Conservation (phyloP, 192 early-diverging fungal species). For the Linnemannia schmuckeri region DNA sequence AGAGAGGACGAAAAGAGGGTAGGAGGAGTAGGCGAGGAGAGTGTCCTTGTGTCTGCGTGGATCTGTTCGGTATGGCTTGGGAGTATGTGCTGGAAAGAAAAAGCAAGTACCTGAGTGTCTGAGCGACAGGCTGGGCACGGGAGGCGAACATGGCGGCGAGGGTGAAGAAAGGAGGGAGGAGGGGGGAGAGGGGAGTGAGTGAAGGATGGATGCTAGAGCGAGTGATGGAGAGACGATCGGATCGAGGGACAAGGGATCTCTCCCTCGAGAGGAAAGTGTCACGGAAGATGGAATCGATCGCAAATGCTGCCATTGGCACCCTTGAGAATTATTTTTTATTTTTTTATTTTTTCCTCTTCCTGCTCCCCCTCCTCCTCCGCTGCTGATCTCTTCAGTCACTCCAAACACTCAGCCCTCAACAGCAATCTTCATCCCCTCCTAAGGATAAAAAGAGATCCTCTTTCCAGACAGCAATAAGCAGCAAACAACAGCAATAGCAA, state of each 20-base stretch:
- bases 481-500: not conserved
- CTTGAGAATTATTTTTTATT: not conserved
- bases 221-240: not conserved
- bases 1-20: too few species aligned
- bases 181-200: conserved; percentile 10
- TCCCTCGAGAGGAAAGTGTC: not conserved
- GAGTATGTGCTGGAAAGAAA: not conserved
- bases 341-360: not conserved
- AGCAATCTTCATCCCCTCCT: not conserved
- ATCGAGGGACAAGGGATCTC: not conserved
- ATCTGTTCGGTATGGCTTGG: not conserved
- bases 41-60: too few species aligned
- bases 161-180: not conserved
- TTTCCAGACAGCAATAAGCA: not conserved
- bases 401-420: not conserved
- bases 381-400: not conserved
- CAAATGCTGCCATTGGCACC: not conserved
- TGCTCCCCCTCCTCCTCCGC: not conserved
- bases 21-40: too few species aligned
- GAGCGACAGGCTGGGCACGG: conserved; percentile 50
- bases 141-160: conserved; percentile 48
- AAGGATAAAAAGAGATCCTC: not conserved
- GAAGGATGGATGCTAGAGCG: conserved; percentile 7
- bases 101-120: conserved; percentile 37
- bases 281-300: not conserved